These are phyloP conservation scores for Sphagnurus paluster DNA, from an alignment of 1,284 basidiomycete species.

Conservation along the genomic window DNA sequence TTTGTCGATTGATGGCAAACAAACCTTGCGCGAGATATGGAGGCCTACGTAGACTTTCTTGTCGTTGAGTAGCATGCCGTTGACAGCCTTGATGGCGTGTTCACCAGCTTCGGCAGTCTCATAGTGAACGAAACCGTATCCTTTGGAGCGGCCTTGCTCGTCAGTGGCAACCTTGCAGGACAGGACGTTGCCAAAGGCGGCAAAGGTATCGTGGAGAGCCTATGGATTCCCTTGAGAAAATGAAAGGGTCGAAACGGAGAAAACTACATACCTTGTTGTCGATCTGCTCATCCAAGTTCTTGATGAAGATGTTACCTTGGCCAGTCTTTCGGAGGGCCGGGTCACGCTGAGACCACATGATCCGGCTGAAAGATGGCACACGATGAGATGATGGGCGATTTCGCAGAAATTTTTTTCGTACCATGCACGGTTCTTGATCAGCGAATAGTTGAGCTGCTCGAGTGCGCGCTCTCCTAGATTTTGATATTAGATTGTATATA, in stretches of 20 bases:
- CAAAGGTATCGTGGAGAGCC: slow-evolving; percentile 99
- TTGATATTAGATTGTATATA: slow-evolving; percentile 10
- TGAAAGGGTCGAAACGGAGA: not conserved
- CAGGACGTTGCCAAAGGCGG: slow-evolving; percentile 97
- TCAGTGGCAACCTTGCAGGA: slow-evolving; percentile 99
- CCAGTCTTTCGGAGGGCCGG: slow-evolving; percentile 98
- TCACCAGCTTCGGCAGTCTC: slow-evolving; percentile 97
- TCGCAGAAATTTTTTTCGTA: slow-evolving; percentile 32
- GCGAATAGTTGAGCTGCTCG: slow-evolving; percentile 99
- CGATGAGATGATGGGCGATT: not conserved
- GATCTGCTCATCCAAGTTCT: slow-evolving; percentile 97
- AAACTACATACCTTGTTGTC: slow-evolving; percentile 86
- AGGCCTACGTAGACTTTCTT: slow-evolving; percentile 99
- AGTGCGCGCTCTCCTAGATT: slow-evolving; percentile 90
- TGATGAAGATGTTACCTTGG: slow-evolving; percentile 99
- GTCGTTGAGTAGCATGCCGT: slow-evolving; percentile 99
- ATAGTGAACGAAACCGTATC: slow-evolving; percentile 99
- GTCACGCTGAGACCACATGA: slow-evolving; percentile 99
- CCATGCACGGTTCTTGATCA: slow-evolving; percentile 98
- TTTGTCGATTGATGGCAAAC: slow-evolving; percentile 22
- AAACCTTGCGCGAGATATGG: slow-evolving; percentile 94
- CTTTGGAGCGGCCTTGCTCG: slow-evolving; percentile 89
- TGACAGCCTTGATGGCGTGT: slow-evolving; percentile 96
- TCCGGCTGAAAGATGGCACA: slow-evolving; percentile 62
- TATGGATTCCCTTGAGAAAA: slow-evolving; percentile 24